Evolutionary conservation across 73 alveolate genomes (phyloP), one percentile per base, ranked within the genome.

Genomic region (Paramecium sonneborni): DNA sequence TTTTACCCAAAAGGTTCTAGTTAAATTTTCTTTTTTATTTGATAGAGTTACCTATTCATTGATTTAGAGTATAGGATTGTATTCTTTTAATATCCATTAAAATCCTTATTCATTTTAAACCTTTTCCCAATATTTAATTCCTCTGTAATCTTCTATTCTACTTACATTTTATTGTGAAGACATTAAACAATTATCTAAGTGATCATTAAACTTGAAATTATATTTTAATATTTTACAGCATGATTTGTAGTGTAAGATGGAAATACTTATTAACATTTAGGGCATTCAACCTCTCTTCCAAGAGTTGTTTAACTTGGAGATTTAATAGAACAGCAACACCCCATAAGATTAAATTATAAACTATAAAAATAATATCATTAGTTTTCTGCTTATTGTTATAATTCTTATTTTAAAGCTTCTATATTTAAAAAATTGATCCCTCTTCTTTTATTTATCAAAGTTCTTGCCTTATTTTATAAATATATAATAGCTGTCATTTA

Each of bases 281-380:
- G 90, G n/a, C 90, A 79, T 21, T 79, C 90, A 23, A 44, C 90
- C 20, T 23, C 90, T 24, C 90, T 79, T 24, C 90, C 90, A 38
- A 79, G 68, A 46, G 76, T 79, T 24, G 69, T 26, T 39, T 74
- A 30, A 37, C 87, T 39, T 6, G 87, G 87, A 74, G 69, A 12
- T 23, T 79, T 44, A 79, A 39, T 21, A 43, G 48, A 10, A 79
- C 69, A 79, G 44, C 90, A 79, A 34, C 90, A 79, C 44, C 90
- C 90, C 90, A 79, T 79, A 5, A 32, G 85, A 32, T 67, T 67
- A 32, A 32, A 67, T 30, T 67, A 67, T 67, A 67, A 67, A 67
- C 46, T 67, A 67, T 24, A 67, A 67, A 32, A 23, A 32, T 34
- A 67, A 28, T 67, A 74, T 62, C 44, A 62, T 62, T 26, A 62